Conservation (phyloP, 2,329 filamentous ascomycete species). For the Raffaelea albimanens region DNA sequence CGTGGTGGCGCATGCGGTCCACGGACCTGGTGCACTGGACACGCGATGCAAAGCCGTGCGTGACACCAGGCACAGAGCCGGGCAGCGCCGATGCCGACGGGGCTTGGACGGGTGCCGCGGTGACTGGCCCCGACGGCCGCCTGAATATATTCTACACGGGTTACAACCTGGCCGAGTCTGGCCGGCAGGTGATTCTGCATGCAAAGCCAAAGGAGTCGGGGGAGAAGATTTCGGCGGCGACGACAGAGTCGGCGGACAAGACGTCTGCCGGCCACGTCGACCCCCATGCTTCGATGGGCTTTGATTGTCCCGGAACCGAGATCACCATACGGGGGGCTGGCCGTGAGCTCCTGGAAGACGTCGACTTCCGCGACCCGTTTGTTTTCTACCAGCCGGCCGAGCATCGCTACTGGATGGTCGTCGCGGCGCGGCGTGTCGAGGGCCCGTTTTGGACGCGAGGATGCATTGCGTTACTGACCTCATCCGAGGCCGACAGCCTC, state of each 20-base stretch:
- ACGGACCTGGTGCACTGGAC: conserved; percentile 21
- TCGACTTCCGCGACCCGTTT: conserved; percentile 27
- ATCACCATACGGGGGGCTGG: conserved; percentile 17
- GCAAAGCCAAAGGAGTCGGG: conserved; percentile 10
- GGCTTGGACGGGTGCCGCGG: conserved; percentile 24
- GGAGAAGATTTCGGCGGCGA: no score
- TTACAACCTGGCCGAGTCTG: conserved; percentile 20
- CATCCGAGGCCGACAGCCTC: conserved; percentile 20
- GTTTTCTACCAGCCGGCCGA: conserved; percentile 23
- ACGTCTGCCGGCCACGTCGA: no score
- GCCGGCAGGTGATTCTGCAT: conserved; percentile 23
- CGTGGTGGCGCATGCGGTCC: conserved; percentile 22
- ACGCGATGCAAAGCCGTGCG: conserved; percentile 16
- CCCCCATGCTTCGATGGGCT: conserved; percentile 19
- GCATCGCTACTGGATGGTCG: conserved; percentile 26
- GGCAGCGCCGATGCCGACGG: conserved; percentile 21
- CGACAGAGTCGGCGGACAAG: no score
- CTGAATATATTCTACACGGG: conserved; percentile 29
- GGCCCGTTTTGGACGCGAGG: conserved; percentile 26
- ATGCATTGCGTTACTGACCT: conserved; percentile 26
- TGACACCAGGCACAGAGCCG: conserved; percentile 14
- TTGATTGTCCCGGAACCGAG: conserved; percentile 13
- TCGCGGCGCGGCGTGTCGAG: conserved; percentile 21
- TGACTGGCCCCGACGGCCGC: conserved; percentile 20
- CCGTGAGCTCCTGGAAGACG: conserved; percentile 19